A percentile compares a stretch with the other conserved stretches of the same genome.
These are phyloP conservation scores for Solanum lignicaule DNA, from an alignment of 257 asterid genomes.

Conservation along the genomic window DNA sequence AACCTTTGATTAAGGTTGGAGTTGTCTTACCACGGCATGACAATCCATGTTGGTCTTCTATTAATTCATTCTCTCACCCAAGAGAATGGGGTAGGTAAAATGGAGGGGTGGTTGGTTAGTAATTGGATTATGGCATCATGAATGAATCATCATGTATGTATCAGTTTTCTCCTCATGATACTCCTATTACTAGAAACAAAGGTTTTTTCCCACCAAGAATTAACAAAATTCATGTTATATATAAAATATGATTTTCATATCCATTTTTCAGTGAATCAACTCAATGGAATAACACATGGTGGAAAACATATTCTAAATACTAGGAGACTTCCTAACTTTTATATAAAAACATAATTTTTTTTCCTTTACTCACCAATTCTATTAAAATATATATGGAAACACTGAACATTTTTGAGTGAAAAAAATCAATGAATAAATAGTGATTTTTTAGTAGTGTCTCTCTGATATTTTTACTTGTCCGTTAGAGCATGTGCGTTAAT, in stretches of 20 bases:
- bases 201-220: background rate
- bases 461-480: background rate
- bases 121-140: conserved; percentile 2
- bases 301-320: no score
- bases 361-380: background rate
- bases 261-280: background rate
- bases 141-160: background rate
- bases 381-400: background rate
- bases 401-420: no score
- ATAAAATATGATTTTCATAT: no score
- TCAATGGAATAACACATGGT: background rate
- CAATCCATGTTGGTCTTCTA: no score
- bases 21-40: background rate
- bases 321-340: background rate
- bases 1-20: no score
- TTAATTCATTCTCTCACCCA: background rate
- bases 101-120: background rate
- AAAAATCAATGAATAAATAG: background rate
- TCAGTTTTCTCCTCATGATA: background rate
- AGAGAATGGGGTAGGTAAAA: background rate
- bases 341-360: no score
- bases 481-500: background rate
- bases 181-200: background rate
- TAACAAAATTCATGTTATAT: no score
- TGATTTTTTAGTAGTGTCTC: background rate